Evolutionary conservation across 164 flowering plant species (phyloP), one percentile per base, ranked within the genome.

Genomic region (Chimonanthus praecox): DNA sequence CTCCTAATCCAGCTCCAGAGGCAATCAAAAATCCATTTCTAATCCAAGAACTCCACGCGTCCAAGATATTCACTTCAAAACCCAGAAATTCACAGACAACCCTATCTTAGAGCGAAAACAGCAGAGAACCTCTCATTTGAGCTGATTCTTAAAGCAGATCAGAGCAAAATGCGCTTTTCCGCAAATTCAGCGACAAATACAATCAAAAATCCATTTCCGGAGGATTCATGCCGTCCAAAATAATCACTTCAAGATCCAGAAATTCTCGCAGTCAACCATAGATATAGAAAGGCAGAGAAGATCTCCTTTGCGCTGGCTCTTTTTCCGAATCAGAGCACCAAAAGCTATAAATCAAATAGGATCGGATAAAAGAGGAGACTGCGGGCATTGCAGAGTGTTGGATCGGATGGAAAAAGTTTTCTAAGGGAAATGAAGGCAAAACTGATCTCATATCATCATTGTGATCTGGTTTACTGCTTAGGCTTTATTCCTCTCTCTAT

Each of bases 361-460:
- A 44, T 44, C 49, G n/a, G 49, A 47, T 47, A 47, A 67, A 44
- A 67, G n/a, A 11, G 33, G 33, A 33, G 2, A 33, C 1, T 33
- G 33, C 33, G 33, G 33, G 33, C 33, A 0, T 44, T 46, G 15
- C 16, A 66, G n/a, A 18, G 16, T 49, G 43, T 47, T 48, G 16
- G n/a, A 20, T 50, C 61, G 43, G 6, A 4, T 3, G 8, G 20
- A 58, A 5, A 10, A 58, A 33, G 45, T 46, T 61, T 71, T 58
- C 65, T 62, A 7, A 18, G 65, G 21, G 33, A 7, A 11, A 3
- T 18, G n/a, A 62, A 62, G 65, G 73, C 15, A 65, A 65, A 58
- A 58, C 73, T 64, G 73, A 71, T 63, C 67, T 47, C 73, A 62
- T 63, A n/a, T 63, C 65, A 58, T 60, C 73, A 66, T 47, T 64